Conservation (phyloP, 305 asterid genomes). For the Fraxinus platypoda region DNA sequence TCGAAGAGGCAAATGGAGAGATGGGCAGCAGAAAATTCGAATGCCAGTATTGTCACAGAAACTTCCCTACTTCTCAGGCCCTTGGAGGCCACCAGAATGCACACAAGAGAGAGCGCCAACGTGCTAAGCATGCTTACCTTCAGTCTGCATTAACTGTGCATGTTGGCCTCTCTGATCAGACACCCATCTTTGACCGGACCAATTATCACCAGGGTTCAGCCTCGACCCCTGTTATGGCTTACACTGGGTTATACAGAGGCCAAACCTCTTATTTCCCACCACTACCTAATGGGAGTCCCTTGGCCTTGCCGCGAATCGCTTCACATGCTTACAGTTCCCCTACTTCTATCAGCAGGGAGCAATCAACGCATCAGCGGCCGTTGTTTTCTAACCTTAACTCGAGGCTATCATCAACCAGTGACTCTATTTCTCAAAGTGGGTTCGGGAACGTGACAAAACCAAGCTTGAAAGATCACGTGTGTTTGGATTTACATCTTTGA, state of each 20-base stretch:
- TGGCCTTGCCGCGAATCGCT: slow-evolving; percentile 42
- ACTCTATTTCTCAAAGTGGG: slow-evolving; percentile 22
- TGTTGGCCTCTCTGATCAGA: slow-evolving; percentile 20
- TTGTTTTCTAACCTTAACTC: slow-evolving; percentile 17
- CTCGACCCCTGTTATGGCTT: slow-evolving; percentile 15
- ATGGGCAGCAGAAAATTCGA: slow-evolving; percentile 44
- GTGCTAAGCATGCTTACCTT: slow-evolving; percentile 52
- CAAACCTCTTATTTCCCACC: slow-evolving; percentile 24
- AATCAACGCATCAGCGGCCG: slow-evolving; percentile 18
- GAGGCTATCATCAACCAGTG: slow-evolving; percentile 12
- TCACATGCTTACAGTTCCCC: slow-evolving; percentile 20
- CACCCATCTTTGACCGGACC: slow-evolving; percentile 30
- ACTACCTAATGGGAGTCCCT: slow-evolving; percentile 41
- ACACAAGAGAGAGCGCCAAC: slow-evolving; percentile 59
- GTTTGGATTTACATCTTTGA: slow-evolving; percentile 55
- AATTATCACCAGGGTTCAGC: slow-evolving; percentile 29
- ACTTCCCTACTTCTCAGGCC: slow-evolving; percentile 71
- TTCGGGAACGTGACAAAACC: slow-evolving; percentile 31
- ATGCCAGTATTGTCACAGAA: slow-evolving; percentile 64
- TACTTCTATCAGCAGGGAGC: slow-evolving; percentile 2
- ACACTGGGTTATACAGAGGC: slow-evolving; percentile 9
- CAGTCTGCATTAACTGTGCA: slow-evolving; percentile 36
- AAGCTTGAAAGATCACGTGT: slow-evolving; percentile 43
- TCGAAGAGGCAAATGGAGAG: background rate
- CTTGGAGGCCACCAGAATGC: slow-evolving; percentile 76